These are phyloP conservation scores for Raffaelea deltoideospora DNA, from an alignment of 2,329 filamentous ascomycete genomes.

Conservation along the genomic window DNA sequence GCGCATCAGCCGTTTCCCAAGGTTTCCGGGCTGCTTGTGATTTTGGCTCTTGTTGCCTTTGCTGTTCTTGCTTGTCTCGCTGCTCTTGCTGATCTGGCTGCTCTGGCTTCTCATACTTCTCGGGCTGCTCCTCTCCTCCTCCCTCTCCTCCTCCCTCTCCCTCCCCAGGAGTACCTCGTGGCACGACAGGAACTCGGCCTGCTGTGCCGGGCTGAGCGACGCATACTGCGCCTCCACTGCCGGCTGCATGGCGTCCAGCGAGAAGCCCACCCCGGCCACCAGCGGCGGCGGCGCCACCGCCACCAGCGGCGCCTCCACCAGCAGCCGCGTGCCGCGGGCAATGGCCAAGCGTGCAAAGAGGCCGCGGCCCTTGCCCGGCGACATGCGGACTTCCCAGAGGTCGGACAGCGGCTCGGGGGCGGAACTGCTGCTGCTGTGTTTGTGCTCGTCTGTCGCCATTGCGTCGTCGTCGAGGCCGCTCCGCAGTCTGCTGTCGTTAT, in stretches of 20 bases:
- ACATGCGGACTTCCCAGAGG: conserved; percentile 7
- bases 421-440: no score
- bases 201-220: conserved; percentile 12
- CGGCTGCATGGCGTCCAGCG: conserved; percentile 17
- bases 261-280: conserved; percentile 15
- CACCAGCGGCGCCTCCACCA: conserved; percentile 23
- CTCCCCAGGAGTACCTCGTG: conserved; percentile 13
- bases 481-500: no score
- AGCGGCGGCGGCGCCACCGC: conserved; percentile 12
- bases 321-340: conserved; percentile 21
- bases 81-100: no score
- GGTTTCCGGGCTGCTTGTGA: no score
- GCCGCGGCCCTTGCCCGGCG: conserved; percentile 24
- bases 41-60: no score
- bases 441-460: no score
- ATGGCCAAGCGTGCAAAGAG: conserved; percentile 22
- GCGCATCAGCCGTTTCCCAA: conserved; percentile 10
- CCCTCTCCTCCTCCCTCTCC: conserved; percentile 8
- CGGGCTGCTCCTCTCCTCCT: no score
- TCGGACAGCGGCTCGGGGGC: no score
- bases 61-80: no score
- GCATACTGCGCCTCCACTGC: conserved; percentile 13
- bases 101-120: no score
- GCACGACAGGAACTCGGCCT: conserved; percentile 14
- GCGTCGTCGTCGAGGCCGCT: no score